Conservation (phyloP, 495 filamentous ascomycete genomes). For the Chaetomium fimeti region DNA sequence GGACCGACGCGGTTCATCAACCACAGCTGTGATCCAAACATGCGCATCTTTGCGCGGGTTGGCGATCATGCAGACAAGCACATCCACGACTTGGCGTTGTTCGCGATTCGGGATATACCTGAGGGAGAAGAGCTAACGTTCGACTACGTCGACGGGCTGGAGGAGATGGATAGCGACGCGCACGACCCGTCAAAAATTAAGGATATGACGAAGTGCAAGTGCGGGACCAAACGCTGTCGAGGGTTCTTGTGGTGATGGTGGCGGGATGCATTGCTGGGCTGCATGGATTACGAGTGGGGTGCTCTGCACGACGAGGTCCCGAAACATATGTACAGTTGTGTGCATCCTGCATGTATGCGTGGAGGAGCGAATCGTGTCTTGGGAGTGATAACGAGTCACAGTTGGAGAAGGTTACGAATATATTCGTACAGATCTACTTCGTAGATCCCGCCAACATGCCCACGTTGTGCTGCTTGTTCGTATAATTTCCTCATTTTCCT, state of each 20-base stretch:
- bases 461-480: too few species aligned
- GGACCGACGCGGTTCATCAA: constrained; percentile 70
- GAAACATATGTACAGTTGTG: too few species aligned
- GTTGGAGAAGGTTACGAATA: too few species aligned
- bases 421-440: too few species aligned
- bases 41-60: constrained; percentile 78
- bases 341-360: too few species aligned
- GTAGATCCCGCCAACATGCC: too few species aligned
- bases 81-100: constrained; percentile 85
- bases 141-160: constrained; percentile 68
- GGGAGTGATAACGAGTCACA: too few species aligned
- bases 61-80: constrained; percentile 70
- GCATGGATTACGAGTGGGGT: too few species aligned
- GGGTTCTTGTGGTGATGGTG: constrained; percentile 60
- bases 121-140: constrained; percentile 78
- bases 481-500: too few species aligned
- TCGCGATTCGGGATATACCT: constrained; percentile 68
- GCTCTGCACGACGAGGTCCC: too few species aligned
- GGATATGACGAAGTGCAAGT: constrained; percentile 62
- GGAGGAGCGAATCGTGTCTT: too few species aligned
- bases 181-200: constrained; percentile 48
- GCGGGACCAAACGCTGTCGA: constrained; percentile 64
- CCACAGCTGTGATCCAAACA: constrained; percentile 70
- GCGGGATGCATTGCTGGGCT: background rate
- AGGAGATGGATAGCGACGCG: constrained; percentile 49